Evolutionary conservation across 768 basidiomycete genomes (phyloP).

Genomic region (Flagelloscypha sp.): DNA sequence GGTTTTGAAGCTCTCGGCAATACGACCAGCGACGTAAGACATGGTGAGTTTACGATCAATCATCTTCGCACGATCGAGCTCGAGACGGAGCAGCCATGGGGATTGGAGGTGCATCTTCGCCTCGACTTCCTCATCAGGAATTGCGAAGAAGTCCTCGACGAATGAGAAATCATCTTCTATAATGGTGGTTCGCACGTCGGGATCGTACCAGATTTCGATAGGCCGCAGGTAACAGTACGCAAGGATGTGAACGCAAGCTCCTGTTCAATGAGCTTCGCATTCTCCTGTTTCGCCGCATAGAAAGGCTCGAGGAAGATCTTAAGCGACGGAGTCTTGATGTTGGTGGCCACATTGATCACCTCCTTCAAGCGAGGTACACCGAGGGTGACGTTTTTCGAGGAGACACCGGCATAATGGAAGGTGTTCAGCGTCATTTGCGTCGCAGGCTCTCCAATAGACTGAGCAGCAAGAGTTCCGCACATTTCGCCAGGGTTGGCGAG

Average conservation of each 20-base stretch:
- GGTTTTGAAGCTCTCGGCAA: constrained; percentile 90
- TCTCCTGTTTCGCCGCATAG: constrained; percentile 47
- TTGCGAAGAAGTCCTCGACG: constrained; percentile 98
- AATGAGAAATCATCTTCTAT: constrained; percentile 95
- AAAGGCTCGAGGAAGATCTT: constrained; percentile 79
- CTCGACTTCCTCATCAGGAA: constrained; percentile 95
- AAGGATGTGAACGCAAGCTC: constrained; percentile 91
- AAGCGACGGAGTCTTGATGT: constrained; percentile 98
- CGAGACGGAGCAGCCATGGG: constrained; percentile 94
- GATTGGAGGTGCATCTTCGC: constrained; percentile 86
- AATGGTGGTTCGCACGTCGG: constrained; percentile 82
- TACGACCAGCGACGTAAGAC: constrained; percentile 88
- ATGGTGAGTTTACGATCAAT: constrained; percentile 94
- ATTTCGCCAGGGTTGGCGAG: constrained; percentile 93
- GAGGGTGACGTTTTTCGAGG: constrained; percentile 98
- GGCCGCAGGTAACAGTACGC: constrained; percentile 88
- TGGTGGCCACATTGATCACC: constrained; percentile 97
- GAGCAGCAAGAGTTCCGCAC: constrained; percentile 96
- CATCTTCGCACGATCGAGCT: constrained; percentile 96
- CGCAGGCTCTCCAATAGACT: constrained; percentile 98
- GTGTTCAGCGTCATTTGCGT: constrained; percentile 99
- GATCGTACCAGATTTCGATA: constrained; percentile 98
- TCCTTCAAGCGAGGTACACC: constrained; percentile 99
- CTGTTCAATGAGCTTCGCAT: constrained; percentile 86
- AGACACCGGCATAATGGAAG: constrained; percentile 99